phyloP scores from a whole-genome alignment of 148 eudicot species.

The Selenicereus undatus region DNA sequence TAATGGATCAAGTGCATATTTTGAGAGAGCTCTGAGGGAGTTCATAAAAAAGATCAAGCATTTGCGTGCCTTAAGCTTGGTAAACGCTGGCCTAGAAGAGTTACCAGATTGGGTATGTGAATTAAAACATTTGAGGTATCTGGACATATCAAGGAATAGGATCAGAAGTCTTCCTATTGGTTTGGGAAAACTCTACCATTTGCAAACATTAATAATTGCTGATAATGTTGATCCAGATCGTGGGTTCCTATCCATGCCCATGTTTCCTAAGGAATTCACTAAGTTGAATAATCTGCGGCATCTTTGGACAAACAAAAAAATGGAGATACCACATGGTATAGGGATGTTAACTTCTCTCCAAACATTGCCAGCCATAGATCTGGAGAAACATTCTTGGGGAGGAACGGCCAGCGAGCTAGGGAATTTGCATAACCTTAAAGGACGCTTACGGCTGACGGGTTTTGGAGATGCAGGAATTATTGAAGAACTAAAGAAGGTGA shows the following conservation, averaged over 20 bases:
- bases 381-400: background rate
- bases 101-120: background rate
- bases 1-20: background rate
- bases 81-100: background rate
- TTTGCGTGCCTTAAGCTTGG: constrained; percentile 3
- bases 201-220: constrained; percentile 4
- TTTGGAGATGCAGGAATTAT: background rate
- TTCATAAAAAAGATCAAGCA: background rate
- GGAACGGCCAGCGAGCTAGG: constrained; percentile 2
- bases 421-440: constrained; percentile 1
- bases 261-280: background rate
- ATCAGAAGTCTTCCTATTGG: too few species aligned
- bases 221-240: too few species aligned
- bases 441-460: background rate
- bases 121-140: background rate
- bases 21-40: background rate
- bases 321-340: background rate
- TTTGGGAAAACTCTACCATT: background rate
- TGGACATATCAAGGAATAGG: too few species aligned
- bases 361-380: too few species aligned
- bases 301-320: background rate
- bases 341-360: background rate
- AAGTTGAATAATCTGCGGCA: background rate
- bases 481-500: background rate
- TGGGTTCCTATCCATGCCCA: background rate